Evolutionary conservation across 2,329 filamentous ascomycete genomes (phyloP).

Genomic region (Aureobasidium sp.): DNA sequence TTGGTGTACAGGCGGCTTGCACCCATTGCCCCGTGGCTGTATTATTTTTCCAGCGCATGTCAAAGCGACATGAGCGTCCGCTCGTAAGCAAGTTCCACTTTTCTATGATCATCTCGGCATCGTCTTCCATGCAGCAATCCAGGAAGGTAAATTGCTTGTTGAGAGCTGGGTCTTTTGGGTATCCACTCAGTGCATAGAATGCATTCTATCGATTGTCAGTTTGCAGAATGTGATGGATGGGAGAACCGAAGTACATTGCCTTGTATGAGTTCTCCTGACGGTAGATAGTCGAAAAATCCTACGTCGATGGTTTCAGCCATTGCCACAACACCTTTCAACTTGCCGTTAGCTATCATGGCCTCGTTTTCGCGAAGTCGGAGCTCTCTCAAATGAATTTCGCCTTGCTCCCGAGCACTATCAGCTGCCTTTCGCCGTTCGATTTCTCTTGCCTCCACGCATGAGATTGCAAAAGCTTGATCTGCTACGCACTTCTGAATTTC

Average conservation of each 20-base stretch:
- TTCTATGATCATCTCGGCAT: not conserved
- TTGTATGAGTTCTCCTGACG: not conserved
- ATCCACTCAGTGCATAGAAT: not conserved
- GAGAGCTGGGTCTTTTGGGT: not conserved
- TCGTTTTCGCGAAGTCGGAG: not conserved
- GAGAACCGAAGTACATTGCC: not conserved
- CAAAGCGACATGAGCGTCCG: not conserved
- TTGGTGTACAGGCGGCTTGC: constrained; percentile 17
- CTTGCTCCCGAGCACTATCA: not conserved
- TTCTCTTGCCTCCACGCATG: not conserved
- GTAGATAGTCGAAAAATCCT: not conserved
- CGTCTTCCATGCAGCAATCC: not conserved
- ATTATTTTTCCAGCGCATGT: constrained; percentile 11
- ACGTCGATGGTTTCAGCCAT: not conserved
- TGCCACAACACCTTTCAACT: not conserved
- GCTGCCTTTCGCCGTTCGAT: not conserved
- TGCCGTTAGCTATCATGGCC: not conserved
- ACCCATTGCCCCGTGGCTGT: constrained; percentile 18
- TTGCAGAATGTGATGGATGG: not conserved
- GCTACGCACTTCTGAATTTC: not conserved
- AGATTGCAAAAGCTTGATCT: not conserved
- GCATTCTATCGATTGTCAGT: not conserved
- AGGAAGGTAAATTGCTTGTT: not conserved
- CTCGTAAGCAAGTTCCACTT: not conserved
- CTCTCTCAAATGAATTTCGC: not conserved